Conservation (phyloP, 129 eudicot genomes). For the Chrysanthemum makinoi region DNA sequence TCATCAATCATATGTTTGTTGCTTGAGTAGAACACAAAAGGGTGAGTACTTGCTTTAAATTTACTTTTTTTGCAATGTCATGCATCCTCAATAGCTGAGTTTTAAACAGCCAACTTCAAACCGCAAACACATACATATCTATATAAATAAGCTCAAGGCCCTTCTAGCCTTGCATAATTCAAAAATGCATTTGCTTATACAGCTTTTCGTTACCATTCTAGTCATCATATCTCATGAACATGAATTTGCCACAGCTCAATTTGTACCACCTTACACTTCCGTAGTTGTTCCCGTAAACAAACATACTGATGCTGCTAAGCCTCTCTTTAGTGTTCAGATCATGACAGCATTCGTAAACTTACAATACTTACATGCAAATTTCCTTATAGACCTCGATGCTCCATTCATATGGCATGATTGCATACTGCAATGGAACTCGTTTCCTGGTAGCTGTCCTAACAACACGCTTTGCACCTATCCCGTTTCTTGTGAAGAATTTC, state of each 20-base stretch:
- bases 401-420: conserved; percentile 30
- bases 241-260: neutral
- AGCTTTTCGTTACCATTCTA: conserved; percentile 10
- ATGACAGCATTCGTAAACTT: conserved; percentile 19
- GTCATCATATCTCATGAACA: conserved; percentile 17
- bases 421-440: conserved; percentile 23
- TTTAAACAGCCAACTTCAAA: too few species aligned
- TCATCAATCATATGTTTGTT: too few species aligned
- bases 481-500: conserved; percentile 24
- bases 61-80: too few species aligned
- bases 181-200: conserved; percentile 9
- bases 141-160: conserved; percentile 1
- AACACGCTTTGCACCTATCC: conserved; percentile 22
- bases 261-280: conserved; percentile 26
- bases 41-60: too few species aligned
- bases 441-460: conserved; percentile 17
- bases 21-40: too few species aligned
- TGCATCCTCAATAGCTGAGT: neutral
- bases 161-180: neutral
- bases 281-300: conserved; percentile 24
- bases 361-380: conserved; percentile 6
- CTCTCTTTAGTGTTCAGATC: conserved; percentile 22
- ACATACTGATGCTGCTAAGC: conserved; percentile 17
- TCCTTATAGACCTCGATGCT: conserved; percentile 32
- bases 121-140: neutral